phyloP scores from a whole-genome alignment of 75 land plant genomes.

The Cunninghamia lanceolata region DNA sequence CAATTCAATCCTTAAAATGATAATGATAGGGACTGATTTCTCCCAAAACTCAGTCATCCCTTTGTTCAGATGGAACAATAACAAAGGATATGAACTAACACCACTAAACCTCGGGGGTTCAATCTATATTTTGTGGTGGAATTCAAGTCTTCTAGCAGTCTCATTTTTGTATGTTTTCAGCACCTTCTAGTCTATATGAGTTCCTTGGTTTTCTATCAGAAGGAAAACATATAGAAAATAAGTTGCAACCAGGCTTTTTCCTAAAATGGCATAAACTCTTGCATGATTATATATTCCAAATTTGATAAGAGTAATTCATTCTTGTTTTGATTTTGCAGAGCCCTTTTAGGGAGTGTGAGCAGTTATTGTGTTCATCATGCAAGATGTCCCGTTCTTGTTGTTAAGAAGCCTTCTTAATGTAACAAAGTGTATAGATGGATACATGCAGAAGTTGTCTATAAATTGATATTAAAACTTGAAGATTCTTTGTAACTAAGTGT shows the following conservation, averaged over 20 bases:
- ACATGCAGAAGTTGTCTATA: background rate
- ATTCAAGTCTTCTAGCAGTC: background rate
- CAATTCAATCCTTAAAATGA: background rate
- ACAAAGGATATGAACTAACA: background rate
- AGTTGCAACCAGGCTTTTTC: background rate
- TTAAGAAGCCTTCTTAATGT: constrained; percentile 42
- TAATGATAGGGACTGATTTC: background rate
- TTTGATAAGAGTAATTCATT: background rate
- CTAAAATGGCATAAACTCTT: background rate
- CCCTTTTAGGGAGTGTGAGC: constrained; percentile 58
- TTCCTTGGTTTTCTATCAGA: background rate
- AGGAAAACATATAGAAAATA: background rate
- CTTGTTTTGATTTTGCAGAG: constrained; percentile 23
- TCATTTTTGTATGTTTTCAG: background rate
- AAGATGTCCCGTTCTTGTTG: constrained; percentile 66
- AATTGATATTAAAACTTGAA: background rate
- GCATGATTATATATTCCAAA: background rate
- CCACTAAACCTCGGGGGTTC: background rate
- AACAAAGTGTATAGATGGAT: background rate
- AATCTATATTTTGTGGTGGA: background rate
- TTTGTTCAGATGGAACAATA: background rate
- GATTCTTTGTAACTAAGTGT: background rate
- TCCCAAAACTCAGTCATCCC: background rate
- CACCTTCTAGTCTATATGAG: background rate
- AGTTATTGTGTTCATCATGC: constrained; percentile 58